These are phyloP conservation scores for Kodamaea jinghongensis DNA, from an alignment of 805 yeast species.

Conservation along the genomic window DNA sequence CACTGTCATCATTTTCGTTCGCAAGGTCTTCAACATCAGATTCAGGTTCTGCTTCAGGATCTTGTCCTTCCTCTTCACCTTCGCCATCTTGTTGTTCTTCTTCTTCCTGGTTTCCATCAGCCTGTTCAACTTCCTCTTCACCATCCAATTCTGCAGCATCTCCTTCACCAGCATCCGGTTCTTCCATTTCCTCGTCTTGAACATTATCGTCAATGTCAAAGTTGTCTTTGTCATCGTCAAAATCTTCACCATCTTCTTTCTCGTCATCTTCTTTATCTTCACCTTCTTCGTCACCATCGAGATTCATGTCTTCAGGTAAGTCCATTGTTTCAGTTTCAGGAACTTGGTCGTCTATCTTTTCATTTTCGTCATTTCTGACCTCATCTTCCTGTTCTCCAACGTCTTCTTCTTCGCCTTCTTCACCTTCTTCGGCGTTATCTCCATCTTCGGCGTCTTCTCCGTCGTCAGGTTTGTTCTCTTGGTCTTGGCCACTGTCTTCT, in stretches of 20 bases:
- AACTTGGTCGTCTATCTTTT: conserved; percentile 67
- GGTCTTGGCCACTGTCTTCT: conserved; percentile 9
- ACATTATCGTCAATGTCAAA: conserved; percentile 29
- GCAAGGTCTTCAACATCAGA: conserved; percentile 25
- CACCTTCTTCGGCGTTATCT: conserved; percentile 49
- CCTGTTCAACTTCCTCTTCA: conserved; percentile 17
- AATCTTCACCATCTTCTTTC: conserved; percentile 26
- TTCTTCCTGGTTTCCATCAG: conserved; percentile 17
- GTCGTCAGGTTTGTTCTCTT: conserved; percentile 24
- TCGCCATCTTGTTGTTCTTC: conserved; percentile 13
- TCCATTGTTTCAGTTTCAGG: conserved; percentile 87
- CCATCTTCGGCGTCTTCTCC: conserved; percentile 53
- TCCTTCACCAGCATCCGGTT: conserved; percentile 25
- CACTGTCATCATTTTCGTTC: conserved; percentile 22
- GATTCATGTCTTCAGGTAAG: conserved; percentile 85
- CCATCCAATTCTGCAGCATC: conserved; percentile 11
- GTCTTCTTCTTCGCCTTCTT: conserved; percentile 61
- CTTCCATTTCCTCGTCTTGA: conserved; percentile 36
- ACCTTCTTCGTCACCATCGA: conserved; percentile 73
- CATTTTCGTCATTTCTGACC: conserved; percentile 64
- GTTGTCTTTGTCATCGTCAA: conserved; percentile 23
- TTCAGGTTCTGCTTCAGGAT: conserved; percentile 17
- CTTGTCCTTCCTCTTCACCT: conserved; percentile 15
- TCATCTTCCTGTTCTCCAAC: conserved; percentile 83
- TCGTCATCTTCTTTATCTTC: conserved; percentile 29